These are phyloP conservation scores for Tephrocybe sp. DNA, from an alignment of 768 basidiomycete species.

Conservation along the genomic window DNA sequence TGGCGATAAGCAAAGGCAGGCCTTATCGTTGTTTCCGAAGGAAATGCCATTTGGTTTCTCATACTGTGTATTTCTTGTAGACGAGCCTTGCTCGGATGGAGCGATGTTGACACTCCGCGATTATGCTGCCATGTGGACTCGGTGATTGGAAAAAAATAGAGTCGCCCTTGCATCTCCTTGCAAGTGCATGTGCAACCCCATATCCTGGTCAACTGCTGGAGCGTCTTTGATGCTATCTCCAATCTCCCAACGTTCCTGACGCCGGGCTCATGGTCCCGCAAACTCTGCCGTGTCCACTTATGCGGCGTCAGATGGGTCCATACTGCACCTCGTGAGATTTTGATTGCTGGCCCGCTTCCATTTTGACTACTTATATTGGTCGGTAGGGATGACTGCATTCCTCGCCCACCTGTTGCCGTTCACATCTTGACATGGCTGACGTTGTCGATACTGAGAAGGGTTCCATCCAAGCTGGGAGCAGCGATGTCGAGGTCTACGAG, in stretches of 20 bases:
- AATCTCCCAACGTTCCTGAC: constrained; percentile 4
- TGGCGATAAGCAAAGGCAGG: neutral
- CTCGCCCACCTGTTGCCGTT: constrained; percentile 10
- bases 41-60: too few relatives aligned
- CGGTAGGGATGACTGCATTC: constrained; percentile 2
- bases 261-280: constrained; percentile 8
- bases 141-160: constrained; percentile 1
- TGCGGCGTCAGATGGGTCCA: constrained; percentile 16
- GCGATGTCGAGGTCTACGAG: constrained; percentile 18
- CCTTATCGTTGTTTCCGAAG: neutral
- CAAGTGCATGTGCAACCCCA: constrained; percentile 1
- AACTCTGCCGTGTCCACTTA: neutral
- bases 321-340: constrained; percentile 15
- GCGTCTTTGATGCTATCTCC: constrained; percentile 9
- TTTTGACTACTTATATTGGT: constrained; percentile 19
- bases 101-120: constrained; percentile 4
- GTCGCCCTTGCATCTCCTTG: too few relatives aligned
- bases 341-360: constrained; percentile 14
- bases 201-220: neutral
- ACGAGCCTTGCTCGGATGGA: constrained; percentile 1
- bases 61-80: neutral
- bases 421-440: constrained; percentile 16
- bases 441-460: constrained; percentile 19
- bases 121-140: constrained; percentile 8
- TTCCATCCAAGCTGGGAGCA: constrained; percentile 11